Conservation (phyloP, 805 yeast genomes). For the Teunomyces funiuensis region DNA sequence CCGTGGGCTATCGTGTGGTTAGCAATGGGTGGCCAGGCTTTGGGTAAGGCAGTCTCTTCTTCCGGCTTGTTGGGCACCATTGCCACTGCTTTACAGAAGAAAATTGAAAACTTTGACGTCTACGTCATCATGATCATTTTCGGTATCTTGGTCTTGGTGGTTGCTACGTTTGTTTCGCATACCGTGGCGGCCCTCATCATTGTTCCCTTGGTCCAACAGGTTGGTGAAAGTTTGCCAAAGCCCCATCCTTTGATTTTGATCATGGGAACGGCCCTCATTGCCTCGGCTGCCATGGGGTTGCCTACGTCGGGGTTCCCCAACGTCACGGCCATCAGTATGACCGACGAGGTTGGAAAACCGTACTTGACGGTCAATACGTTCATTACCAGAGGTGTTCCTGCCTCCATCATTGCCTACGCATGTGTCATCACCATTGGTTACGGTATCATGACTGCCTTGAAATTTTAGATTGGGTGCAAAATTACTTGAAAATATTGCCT, state of each 20-base stretch:
- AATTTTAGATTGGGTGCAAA: constrained; percentile 8
- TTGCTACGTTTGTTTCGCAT: constrained; percentile 95
- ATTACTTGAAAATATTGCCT: too few relatives aligned
- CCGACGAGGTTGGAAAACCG: constrained; percentile 88
- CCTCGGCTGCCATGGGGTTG: constrained; percentile 96
- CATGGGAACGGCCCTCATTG: constrained; percentile 61
- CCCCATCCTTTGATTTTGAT: constrained; percentile 87
- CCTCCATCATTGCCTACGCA: constrained; percentile 72
- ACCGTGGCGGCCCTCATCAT: constrained; percentile 95
- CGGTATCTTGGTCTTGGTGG: constrained; percentile 74
- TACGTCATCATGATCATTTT: constrained; percentile 47
- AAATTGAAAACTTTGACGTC: constrained; percentile 42
- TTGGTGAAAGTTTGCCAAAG: constrained; percentile 71
- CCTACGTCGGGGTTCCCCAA: constrained; percentile 98
- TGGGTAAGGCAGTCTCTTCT: constrained; percentile 51
- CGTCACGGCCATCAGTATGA: constrained; percentile 93
- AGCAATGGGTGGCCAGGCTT: constrained; percentile 57
- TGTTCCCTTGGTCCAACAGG: constrained; percentile 85
- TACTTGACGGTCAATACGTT: constrained; percentile 85
- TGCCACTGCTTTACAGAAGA: constrained; percentile 44
- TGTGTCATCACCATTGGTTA: constrained; percentile 79
- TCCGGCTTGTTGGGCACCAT: constrained; percentile 49
- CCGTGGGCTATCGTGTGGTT: constrained; percentile 56
- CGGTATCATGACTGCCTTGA: constrained; percentile 50
- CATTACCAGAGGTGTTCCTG: constrained; percentile 87